These are phyloP conservation scores for Chrysanthemum makinoi DNA, from an alignment of 129 eudicot genomes.

Conservation along the genomic window DNA sequence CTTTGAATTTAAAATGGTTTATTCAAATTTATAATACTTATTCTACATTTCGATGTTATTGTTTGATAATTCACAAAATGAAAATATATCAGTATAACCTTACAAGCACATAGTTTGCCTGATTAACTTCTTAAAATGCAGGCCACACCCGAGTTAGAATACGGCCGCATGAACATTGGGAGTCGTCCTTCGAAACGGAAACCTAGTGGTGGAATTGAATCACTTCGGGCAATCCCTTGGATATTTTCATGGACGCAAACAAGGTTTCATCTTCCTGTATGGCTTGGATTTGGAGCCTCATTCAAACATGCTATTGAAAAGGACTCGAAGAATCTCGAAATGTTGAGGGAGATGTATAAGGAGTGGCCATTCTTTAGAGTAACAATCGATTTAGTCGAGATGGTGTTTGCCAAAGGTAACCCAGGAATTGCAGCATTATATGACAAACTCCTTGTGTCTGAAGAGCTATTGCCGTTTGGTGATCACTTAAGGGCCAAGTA, in stretches of 20 bases:
- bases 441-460: conserved; percentile 88
- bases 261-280: conserved; percentile 96
- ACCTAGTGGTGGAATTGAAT: conserved; percentile 97
- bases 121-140: conserved; percentile 14
- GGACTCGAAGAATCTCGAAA: conserved; percentile 58
- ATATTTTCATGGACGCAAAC: conserved; percentile 99
- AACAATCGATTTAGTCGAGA: conserved; percentile 91
- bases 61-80: no score
- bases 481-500: conserved; percentile 62
- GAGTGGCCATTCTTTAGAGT: conserved; percentile 98
- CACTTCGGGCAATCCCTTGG: conserved; percentile 99
- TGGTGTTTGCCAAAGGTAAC: conserved; percentile 99
- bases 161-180: conserved; percentile 98
- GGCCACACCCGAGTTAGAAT: conserved; percentile 97
- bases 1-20: no score
- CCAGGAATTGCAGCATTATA: conserved; percentile 85
- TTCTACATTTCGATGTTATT: no score
- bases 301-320: conserved; percentile 67
- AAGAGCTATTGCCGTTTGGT: conserved; percentile 83
- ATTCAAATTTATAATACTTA: no score
- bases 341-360: conserved; percentile 90
- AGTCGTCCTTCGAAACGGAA: conserved; percentile 96
- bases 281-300: conserved; percentile 99
- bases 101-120: background rate
- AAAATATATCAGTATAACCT: no score